A percentile compares a stretch with the other conserved stretches of the same genome.
Evolutionary conservation across 1,284 basidiomycete genomes (phyloP).

Genomic region (Boletus smithii): DNA sequence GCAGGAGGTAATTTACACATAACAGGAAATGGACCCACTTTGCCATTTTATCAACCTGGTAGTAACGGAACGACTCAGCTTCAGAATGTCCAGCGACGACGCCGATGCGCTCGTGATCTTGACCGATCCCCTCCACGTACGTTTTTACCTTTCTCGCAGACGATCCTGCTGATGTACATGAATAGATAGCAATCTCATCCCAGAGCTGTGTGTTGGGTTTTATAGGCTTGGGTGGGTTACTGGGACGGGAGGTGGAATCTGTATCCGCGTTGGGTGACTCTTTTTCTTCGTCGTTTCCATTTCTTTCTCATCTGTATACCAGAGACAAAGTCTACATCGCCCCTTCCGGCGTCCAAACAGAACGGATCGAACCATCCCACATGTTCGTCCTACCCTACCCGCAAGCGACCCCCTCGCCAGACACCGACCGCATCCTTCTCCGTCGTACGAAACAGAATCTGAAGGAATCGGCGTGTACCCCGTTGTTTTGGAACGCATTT

Average conservation of each 20-base stretch:
- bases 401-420: slow-evolving; percentile 56
- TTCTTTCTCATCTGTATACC: no score
- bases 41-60: no score
- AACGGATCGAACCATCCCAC: slow-evolving; percentile 73
- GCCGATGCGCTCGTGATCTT: slow-evolving; percentile 28
- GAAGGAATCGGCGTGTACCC: slow-evolving; percentile 81
- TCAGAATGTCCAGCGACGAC: slow-evolving; percentile 32
- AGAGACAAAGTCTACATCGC: no score
- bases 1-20: not conserved
- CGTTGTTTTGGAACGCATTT: slow-evolving; percentile 90
- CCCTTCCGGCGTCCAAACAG: slow-evolving; percentile 87
- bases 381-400: slow-evolving; percentile 85
- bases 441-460: slow-evolving; percentile 64
- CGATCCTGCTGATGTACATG: not conserved
- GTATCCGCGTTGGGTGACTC: slow-evolving; percentile 64
- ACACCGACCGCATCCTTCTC: slow-evolving; percentile 68
- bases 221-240: slow-evolving; percentile 65
- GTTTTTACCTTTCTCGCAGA: slow-evolving; percentile 12
- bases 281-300: not conserved
- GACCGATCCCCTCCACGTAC: slow-evolving; percentile 49
- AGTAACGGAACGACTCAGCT: no score
- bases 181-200: slow-evolving; percentile 72
- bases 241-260: slow-evolving; percentile 64
- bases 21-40: slow-evolving; percentile 6
- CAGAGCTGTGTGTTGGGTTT: slow-evolving; percentile 66